A percentile compares a stretch with the other conserved stretches of the same genome.
Conservation (phyloP, 495 filamentous ascomycete genomes). For the Echria macrotheca region DNA sequence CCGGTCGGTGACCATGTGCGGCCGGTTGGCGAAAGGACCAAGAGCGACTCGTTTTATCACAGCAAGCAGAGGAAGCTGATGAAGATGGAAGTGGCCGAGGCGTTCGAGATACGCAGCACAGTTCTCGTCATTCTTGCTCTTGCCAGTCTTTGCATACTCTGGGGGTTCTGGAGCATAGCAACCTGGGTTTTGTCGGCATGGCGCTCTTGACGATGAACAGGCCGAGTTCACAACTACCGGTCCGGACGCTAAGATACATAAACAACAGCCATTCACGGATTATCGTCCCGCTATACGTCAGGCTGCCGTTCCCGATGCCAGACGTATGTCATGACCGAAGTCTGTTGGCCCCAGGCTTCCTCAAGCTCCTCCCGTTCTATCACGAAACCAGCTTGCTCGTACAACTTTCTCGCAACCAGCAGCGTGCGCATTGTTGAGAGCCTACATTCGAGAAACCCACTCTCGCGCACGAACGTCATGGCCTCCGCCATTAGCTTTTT, state of each 20-base stretch:
- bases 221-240: too few species aligned
- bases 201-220: too few species aligned
- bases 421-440: slow-evolving; percentile 21
- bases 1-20: slow-evolving; percentile 16
- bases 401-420: slow-evolving; percentile 19
- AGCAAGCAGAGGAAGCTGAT: slow-evolving; percentile 46
- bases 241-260: too few species aligned
- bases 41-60: slow-evolving; percentile 40
- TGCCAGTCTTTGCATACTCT: slow-evolving; percentile 18
- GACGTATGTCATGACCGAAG: slow-evolving; percentile 14
- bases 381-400: slow-evolving; percentile 23
- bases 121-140: slow-evolving; percentile 33
- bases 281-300: too few species aligned
- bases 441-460: slow-evolving; percentile 21
- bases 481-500: slow-evolving; percentile 21
- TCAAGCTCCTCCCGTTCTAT: slow-evolving; percentile 7
- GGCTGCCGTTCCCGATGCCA: slow-evolving; percentile 16
- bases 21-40: not conserved
- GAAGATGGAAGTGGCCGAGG: slow-evolving; percentile 46
- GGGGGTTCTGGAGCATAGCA: slow-evolving; percentile 25
- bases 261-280: too few species aligned
- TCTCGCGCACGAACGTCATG: slow-evolving; percentile 25
- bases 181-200: slow-evolving; percentile 20
- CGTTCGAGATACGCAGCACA: slow-evolving; percentile 40
- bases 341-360: slow-evolving; percentile 8